Conservation (phyloP, 768 basidiomycete species). For the Lactarius evosmus region DNA sequence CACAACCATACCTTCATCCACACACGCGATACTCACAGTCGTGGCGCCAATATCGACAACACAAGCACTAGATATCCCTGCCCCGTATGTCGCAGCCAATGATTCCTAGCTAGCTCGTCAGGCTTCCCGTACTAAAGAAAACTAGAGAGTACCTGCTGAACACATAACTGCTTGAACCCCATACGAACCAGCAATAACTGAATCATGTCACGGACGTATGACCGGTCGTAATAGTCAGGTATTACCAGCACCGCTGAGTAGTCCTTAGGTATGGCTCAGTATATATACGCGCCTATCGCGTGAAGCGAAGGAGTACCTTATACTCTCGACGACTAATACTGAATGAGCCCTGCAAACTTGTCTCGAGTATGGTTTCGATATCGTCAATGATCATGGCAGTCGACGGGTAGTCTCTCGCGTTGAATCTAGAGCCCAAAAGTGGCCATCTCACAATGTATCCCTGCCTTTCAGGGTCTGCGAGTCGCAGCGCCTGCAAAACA, state of each 20-base stretch:
- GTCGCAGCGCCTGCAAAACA: slow-evolving; percentile 54
- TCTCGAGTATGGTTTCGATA: slow-evolving; percentile 63
- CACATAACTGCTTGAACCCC: slow-evolving; percentile 91
- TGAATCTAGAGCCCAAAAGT: slow-evolving; percentile 77
- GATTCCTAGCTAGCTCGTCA: slow-evolving; percentile 60
- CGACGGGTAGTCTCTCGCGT: slow-evolving; percentile 72
- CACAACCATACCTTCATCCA: slow-evolving; percentile 89
- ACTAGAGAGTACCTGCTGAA: slow-evolving; percentile 67
- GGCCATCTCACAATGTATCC: slow-evolving; percentile 82
- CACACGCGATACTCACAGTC: slow-evolving; percentile 82
- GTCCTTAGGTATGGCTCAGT: slow-evolving; percentile 47
- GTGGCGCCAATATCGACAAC: slow-evolving; percentile 92
- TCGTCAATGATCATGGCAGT: slow-evolving; percentile 71
- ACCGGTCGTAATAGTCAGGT: slow-evolving; percentile 86
- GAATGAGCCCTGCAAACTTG: slow-evolving; percentile 58
- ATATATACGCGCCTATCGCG: slow-evolving; percentile 5
- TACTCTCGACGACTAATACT: slow-evolving; percentile 51
- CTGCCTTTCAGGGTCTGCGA: slow-evolving; percentile 63
- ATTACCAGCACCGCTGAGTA: slow-evolving; percentile 86
- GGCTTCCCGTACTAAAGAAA: slow-evolving; percentile 5
- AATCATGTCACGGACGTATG: slow-evolving; percentile 76
- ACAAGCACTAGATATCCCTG: slow-evolving; percentile 91
- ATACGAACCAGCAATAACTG: slow-evolving; percentile 70
- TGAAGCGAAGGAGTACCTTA: slow-evolving; percentile 46
- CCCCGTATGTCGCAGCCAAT: slow-evolving; percentile 89